Evolutionary conservation across 1,284 basidiomycete species (phyloP).

Genomic region (Papiliotrema nemorosa): DNA sequence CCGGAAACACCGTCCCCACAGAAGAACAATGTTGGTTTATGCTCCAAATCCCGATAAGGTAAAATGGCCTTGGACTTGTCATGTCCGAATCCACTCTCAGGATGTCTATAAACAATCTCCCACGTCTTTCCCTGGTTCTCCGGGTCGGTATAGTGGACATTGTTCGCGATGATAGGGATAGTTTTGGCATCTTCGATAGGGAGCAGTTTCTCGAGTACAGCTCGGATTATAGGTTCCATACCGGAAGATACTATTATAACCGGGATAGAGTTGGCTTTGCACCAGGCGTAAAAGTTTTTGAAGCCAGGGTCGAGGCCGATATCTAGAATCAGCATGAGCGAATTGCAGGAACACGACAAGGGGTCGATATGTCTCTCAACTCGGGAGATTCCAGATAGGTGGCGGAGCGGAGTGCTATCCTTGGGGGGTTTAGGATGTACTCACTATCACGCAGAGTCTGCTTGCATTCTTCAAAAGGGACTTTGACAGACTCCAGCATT

Average conservation of each 20-base stretch:
- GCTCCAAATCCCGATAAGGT: constrained; percentile 68
- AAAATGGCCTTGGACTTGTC: constrained; percentile 90
- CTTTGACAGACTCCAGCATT: constrained; percentile 72
- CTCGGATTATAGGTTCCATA: constrained; percentile 87
- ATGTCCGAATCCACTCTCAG: constrained; percentile 80
- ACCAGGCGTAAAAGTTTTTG: constrained; percentile 77
- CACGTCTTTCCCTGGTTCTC: constrained; percentile 64
- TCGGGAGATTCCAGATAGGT: no score
- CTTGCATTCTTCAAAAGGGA: constrained; percentile 74
- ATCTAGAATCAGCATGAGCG: constrained; percentile 52
- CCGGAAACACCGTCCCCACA: constrained; percentile 93
- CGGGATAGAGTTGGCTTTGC: constrained; percentile 70
- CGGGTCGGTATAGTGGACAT: constrained; percentile 58
- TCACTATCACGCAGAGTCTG: constrained; percentile 61
- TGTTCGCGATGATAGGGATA: constrained; percentile 88
- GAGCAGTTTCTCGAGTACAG: constrained; percentile 73
- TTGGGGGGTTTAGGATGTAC: constrained; percentile 26
- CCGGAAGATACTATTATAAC: constrained; percentile 84
- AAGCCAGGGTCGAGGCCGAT: constrained; percentile 85
- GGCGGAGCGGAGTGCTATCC: constrained; percentile 24
- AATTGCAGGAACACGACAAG: not conserved
- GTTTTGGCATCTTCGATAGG: constrained; percentile 66
- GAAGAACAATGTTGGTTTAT: constrained; percentile 82
- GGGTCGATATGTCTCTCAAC: not conserved
- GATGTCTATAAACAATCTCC: constrained; percentile 83